These are phyloP conservation scores for Fusarium verrucosum DNA, from an alignment of 2,329 filamentous ascomycete genomes.

Conservation along the genomic window DNA sequence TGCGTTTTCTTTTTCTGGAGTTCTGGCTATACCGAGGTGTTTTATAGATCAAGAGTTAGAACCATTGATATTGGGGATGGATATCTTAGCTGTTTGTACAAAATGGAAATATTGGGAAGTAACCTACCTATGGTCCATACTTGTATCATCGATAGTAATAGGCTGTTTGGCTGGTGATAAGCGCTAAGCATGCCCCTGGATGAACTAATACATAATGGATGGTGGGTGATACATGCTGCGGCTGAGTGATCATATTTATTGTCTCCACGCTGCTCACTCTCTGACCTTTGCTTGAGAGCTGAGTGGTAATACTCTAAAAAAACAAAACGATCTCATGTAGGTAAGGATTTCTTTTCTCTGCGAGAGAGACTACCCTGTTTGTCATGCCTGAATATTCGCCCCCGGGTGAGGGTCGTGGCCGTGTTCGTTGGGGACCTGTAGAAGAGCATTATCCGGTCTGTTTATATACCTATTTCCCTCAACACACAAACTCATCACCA, in stretches of 20 bases:
- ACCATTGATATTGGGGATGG: slow-evolving; percentile 1
- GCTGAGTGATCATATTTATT: background rate
- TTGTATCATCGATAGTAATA: background rate
- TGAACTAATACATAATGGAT: background rate
- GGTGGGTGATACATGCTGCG: slow-evolving; percentile 1
- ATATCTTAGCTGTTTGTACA: background rate
- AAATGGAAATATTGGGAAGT: background rate
- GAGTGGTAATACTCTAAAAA: background rate
- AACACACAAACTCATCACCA: slow-evolving; percentile 2
- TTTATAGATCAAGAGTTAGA: slow-evolving; percentile 22
- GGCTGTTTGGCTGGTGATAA: background rate
- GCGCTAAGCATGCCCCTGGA: slow-evolving; percentile 11
- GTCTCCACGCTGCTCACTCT: background rate
- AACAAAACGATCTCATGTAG: background rate
- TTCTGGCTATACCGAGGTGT: slow-evolving; percentile 12
- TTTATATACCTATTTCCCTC: background rate
- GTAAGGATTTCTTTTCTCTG: background rate
- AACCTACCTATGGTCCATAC: background rate
- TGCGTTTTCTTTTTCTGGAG: slow-evolving; percentile 7
- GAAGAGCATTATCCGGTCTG: slow-evolving; percentile 35
- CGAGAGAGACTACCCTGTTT: background rate
- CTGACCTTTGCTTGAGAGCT: background rate
- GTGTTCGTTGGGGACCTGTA: slow-evolving; percentile 31
- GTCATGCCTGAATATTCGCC: slow-evolving; percentile 17
- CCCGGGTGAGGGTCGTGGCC: slow-evolving; percentile 16